Conservation (phyloP, 2,329 filamentous ascomycete genomes). For the Herpotrichia juniperi region DNA sequence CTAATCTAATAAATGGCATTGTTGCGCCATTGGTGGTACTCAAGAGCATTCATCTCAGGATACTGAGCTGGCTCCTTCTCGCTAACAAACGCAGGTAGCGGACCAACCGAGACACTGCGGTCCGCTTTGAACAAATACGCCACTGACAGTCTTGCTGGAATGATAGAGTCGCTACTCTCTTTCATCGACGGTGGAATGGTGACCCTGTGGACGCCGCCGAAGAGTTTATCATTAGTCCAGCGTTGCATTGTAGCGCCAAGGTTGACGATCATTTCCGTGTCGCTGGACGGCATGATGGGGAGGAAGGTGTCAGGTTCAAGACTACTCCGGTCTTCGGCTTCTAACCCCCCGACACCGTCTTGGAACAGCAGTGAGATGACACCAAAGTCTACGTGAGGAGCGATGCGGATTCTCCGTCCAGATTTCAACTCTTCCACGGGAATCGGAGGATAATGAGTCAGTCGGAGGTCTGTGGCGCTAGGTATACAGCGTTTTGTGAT, state of each 20-base stretch:
- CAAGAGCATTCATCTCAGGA: not conserved
- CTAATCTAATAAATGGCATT: conserved; percentile 5
- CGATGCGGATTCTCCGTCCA: conserved; percentile 38
- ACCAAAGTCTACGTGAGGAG: conserved; percentile 52
- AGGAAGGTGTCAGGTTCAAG: conserved; percentile 31
- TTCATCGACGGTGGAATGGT: conserved; percentile 7
- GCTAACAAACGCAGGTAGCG: not conserved
- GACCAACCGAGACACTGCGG: not conserved
- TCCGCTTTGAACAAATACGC: not conserved
- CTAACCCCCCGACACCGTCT: conserved; percentile 48
- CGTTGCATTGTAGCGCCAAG: conserved; percentile 48
- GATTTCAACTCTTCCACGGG: conserved; percentile 26
- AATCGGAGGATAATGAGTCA: conserved; percentile 49
- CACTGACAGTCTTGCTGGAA: not conserved
- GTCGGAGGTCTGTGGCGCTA: conserved; percentile 25
- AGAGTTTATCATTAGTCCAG: conserved; percentile 47
- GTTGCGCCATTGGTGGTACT: not conserved
- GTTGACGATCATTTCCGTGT: conserved; percentile 44
- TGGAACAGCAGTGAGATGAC: conserved; percentile 51
- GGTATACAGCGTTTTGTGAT: not conserved
- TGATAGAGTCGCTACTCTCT: not conserved
- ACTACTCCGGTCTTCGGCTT: conserved; percentile 38
- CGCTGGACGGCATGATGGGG: conserved; percentile 35
- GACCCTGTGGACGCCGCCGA: conserved; percentile 47
- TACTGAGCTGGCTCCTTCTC: not conserved